Base-by-base conservation (phyloP, 2,329 filamentous ascomycete genomes). In the Dactylellina haptotyla region DNA sequence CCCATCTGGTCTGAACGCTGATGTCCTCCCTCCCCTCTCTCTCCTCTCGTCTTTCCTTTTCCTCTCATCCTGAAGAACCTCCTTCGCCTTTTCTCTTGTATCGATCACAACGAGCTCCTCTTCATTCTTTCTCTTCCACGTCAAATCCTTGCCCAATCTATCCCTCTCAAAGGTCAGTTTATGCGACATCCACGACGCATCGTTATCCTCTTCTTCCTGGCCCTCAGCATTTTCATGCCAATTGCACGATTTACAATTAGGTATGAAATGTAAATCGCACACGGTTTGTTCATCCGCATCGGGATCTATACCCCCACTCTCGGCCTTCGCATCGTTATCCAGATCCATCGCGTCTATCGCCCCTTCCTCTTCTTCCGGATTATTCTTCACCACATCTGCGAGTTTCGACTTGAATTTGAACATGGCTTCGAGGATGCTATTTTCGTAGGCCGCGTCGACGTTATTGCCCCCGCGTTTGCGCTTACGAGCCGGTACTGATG, bases 231-330 rank as follows among this genome's bases (percentile, higher is more conserved):
- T 84, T 9, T 83, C 81, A 78, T 96, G 90, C 92, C 93, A 97
- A 69, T 87, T 88, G 80, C 95, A 98, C 46, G 92, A 97, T 79
- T 97, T 92, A 80, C 95, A 99, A 78, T 96, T 91, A 53, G 90
- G 91, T 75, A 99, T 96, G 81, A 98, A 99, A 80, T 99, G 95
- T 34, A 99, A 83, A 80, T 98, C 95, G 79, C 95, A 99, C 2
- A 96, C 84, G 54, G 85, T 85, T 1, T 88, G 89, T 79, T 96
- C 92, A 39, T 90, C 87, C 1, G 89, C 89, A 16, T 85, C 84
- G 74, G 79, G 80, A 30, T 82, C 80, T 2, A 80, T 78, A 30
- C 79, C 79, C 3, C 75, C 67, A 32, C 53, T 80, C 39, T 77
- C 28, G 39, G 76, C 77, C 25, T 76, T 79, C 3, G 76, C 76